Percentiles rank a stretch among this genome's conserved stretches.
Evolutionary conservation across 164 flowering plant species (phyloP).

Genomic region (Umbellularia californica): DNA sequence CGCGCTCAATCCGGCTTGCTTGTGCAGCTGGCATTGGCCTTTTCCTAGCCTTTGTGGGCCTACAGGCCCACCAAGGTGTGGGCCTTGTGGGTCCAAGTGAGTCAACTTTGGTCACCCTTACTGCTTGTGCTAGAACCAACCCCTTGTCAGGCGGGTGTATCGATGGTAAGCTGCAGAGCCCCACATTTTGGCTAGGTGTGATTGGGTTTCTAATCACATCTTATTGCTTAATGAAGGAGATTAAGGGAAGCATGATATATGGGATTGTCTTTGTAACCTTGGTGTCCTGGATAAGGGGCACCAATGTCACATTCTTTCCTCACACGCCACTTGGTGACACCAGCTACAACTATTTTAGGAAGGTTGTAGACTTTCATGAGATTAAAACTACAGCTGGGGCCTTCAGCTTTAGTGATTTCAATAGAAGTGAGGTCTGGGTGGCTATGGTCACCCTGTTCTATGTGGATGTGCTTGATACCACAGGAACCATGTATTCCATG

Average conservation of each 20-base stretch:
- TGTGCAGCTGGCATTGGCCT: conserved; percentile 79
- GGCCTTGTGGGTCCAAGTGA: conserved; percentile 74
- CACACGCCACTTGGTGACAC: conserved; percentile 52
- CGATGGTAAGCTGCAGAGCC: conserved; percentile 58
- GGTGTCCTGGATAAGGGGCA: conserved; percentile 71
- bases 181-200: conserved; percentile 72
- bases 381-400: conserved; percentile 67
- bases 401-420: conserved; percentile 54
- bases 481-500: conserved; percentile 71
- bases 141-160: conserved; percentile 57
- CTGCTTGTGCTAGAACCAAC: conserved; percentile 48
- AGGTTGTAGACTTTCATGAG: conserved; percentile 63
- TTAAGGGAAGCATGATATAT: conserved; percentile 81
- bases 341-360: conserved; percentile 58
- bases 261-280: conserved; percentile 72
- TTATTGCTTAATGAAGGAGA: conserved; percentile 57
- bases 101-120: conserved; percentile 52
- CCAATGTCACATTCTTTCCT: conserved; percentile 67
- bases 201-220: conserved; percentile 58
- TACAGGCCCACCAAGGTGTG: conserved; percentile 62
- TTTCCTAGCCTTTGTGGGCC: conserved; percentile 79
- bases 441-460: conserved; percentile 62
- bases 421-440: conserved; percentile 58
- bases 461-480: conserved; percentile 72
- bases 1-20: conserved; percentile 57